Evolutionary conservation across 192 early-diverging fungal genomes (phyloP).

Genomic region (Rhizoclosmatium sp.): DNA sequence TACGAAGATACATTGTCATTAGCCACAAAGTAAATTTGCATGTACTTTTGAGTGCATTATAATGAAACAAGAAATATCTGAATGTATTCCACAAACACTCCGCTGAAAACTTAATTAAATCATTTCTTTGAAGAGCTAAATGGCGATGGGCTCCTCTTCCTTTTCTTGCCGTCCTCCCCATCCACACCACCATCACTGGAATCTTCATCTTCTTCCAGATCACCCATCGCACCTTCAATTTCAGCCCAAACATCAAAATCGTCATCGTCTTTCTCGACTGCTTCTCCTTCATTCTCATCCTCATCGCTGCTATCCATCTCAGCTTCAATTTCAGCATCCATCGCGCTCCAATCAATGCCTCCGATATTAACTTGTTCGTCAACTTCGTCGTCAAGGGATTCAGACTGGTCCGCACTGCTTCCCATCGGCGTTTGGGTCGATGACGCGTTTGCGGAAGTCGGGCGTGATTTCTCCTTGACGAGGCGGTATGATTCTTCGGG

Average conservation of each 20-base stretch:
- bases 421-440: slow-evolving; percentile 2
- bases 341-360: slow-evolving; percentile 36
- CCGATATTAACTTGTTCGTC: slow-evolving; percentile 10
- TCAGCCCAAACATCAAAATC: slow-evolving; percentile 49
- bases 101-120: too few relatives aligned
- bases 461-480: not conserved
- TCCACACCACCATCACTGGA: not conserved
- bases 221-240: slow-evolving; percentile 13
- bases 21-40: not conserved
- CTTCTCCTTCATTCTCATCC: slow-evolving; percentile 39
- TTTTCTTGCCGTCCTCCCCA: not conserved
- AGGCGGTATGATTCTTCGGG: slow-evolving; percentile 73
- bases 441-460: not conserved
- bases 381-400: not conserved
- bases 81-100: not conserved
- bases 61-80: not conserved
- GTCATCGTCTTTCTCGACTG: slow-evolving; percentile 55
- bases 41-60: not conserved
- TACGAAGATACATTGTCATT: too few relatives aligned
- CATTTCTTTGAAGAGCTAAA: too few relatives aligned
- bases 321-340: slow-evolving; percentile 38
- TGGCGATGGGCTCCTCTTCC: too few relatives aligned
- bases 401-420: not conserved
- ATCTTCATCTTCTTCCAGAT: not conserved
- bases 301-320: slow-evolving; percentile 38